Conservation (phyloP, 371 early-diverging fungal species). For the Capniomyces stellatus region DNA sequence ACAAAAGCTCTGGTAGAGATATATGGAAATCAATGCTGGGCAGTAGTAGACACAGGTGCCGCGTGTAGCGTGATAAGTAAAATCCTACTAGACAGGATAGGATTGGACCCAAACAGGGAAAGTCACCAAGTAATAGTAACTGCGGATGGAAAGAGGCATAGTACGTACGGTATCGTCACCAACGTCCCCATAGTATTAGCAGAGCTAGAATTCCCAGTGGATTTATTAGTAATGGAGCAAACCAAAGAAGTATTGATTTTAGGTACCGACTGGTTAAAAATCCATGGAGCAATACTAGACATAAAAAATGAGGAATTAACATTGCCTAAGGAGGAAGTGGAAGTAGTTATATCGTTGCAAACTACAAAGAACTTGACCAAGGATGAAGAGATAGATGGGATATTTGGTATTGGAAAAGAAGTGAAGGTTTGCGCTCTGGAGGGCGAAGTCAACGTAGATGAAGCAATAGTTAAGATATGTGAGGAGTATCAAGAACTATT, state of each 20-base stretch:
- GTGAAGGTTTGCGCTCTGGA: background rate
- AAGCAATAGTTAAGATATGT: background rate
- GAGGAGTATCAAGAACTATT: background rate
- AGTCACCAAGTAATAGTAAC: conserved; percentile 17
- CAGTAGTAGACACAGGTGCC: conserved; percentile 1
- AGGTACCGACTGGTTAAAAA: background rate
- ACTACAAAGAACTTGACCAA: background rate
- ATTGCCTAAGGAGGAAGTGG: background rate
- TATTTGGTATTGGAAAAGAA: background rate
- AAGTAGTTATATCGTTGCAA: background rate
- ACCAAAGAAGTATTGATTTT: background rate
- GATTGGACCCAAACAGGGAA: background rate
- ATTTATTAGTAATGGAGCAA: background rate
- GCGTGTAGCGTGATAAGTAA: background rate
- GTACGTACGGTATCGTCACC: conserved; percentile 28
- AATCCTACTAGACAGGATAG: background rate
- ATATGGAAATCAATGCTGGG: background rate
- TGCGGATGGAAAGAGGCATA: conserved; percentile 24
- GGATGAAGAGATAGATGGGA: background rate
- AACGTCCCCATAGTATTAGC: background rate
- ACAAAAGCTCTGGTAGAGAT: background rate
- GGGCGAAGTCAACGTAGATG: background rate
- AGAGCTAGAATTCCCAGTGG: background rate
- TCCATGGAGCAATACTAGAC: background rate
- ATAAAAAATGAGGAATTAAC: background rate